Evolutionary conservation across 1,139 yeast species (phyloP).

Genomic region (Blastobotrys persicus): DNA sequence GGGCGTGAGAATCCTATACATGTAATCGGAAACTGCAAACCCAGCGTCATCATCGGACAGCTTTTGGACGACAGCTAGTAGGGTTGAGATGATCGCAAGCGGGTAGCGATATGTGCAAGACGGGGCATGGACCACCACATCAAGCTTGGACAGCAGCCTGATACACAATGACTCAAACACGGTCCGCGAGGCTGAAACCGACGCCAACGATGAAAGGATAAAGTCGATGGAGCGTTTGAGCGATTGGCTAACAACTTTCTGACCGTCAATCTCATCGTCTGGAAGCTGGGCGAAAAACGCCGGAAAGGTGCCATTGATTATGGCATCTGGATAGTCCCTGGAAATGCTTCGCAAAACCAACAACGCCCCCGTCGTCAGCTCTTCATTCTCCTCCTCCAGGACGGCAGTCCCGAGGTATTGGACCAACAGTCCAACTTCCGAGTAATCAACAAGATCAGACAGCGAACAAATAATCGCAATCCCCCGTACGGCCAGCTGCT

Average conservation of each 20-base stretch:
- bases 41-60: constrained; percentile 19
- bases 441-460: constrained; percentile 45
- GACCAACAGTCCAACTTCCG: constrained; percentile 61
- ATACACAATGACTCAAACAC: constrained; percentile 38
- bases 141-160: constrained; percentile 36
- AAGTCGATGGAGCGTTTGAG: constrained; percentile 23
- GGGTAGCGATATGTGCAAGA: constrained; percentile 21
- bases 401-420: constrained; percentile 67
- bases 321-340: constrained; percentile 42
- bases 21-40: constrained; percentile 19
- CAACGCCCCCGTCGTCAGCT: constrained; percentile 42
- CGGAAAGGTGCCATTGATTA: constrained; percentile 62
- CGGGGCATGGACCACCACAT: constrained; percentile 18
- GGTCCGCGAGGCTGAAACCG: constrained; percentile 32
- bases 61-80: constrained; percentile 23
- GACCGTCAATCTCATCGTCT: constrained; percentile 31
- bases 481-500: constrained; percentile 64
- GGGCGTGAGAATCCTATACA: constrained; percentile 27
- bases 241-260: background rate
- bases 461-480: constrained; percentile 54
- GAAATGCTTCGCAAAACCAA: constrained; percentile 55
- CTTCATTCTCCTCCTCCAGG: constrained; percentile 44
- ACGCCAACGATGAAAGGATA: constrained; percentile 34
- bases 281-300: constrained; percentile 54
- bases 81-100: constrained; percentile 25